Evolutionary conservation across 441 rosid genomes (phyloP).

Genomic region (Melastoma candidum): DNA sequence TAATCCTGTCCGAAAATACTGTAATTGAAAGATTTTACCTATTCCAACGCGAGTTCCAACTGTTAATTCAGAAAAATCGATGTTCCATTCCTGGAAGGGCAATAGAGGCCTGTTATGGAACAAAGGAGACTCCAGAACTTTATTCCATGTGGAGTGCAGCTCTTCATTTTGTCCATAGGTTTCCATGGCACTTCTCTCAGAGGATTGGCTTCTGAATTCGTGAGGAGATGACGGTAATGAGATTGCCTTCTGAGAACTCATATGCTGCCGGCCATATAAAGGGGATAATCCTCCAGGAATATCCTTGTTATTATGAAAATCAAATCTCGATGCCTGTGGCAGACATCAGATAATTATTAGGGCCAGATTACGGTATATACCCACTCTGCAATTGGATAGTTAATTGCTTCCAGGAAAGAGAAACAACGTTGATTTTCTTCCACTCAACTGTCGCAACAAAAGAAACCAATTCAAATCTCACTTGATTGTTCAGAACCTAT

Average conservation of each 20-base stretch:
- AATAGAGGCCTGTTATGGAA: slow-evolving; percentile 67
- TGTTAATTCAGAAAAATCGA: slow-evolving; percentile 83
- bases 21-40: slow-evolving; percentile 34
- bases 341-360: no score
- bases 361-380: no score
- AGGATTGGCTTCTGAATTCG: slow-evolving; percentile 54
- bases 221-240: slow-evolving; percentile 97
- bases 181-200: slow-evolving; percentile 45
- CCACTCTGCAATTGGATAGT: no score
- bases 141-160: slow-evolving; percentile 64
- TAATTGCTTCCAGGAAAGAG: no score
- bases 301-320: slow-evolving; percentile 44
- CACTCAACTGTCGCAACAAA: no score
- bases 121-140: slow-evolving; percentile 85
- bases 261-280: slow-evolving; percentile 35
- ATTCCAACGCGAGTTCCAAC: slow-evolving; percentile 99
- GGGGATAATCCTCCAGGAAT: slow-evolving; percentile 63
- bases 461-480: no score
- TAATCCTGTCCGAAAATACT: not conserved
- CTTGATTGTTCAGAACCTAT: no score
- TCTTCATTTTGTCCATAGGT: slow-evolving; percentile 38
- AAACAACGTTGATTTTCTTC: no score
- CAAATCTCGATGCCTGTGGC: slow-evolving; percentile 46
- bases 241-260: slow-evolving; percentile 82
- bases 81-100: slow-evolving; percentile 89